Base-by-base conservation (phyloP, 2,329 filamentous ascomycete species). In the Trichophyton equinum region DNA sequence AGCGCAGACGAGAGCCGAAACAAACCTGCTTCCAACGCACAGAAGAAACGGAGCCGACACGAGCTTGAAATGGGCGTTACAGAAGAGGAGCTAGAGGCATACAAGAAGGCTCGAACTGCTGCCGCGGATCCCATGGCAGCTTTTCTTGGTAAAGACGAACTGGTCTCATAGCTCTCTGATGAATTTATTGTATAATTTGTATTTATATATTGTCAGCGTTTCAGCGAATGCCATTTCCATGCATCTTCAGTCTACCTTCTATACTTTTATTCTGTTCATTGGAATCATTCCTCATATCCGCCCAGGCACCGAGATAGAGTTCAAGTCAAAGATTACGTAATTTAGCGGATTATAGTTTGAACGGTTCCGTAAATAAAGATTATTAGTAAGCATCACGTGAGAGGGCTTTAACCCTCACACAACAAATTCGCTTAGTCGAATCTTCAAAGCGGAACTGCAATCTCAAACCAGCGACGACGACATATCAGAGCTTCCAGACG, bases 71-170 rank as follows among this genome's bases (percentile, higher is more conserved):
- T 83, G 22, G 88, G 87, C 0, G 81, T 94, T 11, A 85, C 86
- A 0, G 89, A 95, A 69, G 88, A 87, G 61, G 90, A 96, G 66
- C 82, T 96, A 76, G 91, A 96, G 62, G 85, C 87, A 62, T 96
- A 95, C 72, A 83, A 90, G 67, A 82, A 84, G 66, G 91, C 90
- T 71, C 81, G 86, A 65, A 82, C 84, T 58, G 84, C 83, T 30
- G 84, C 85, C 0, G 82, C 89, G 64, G 91, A 96, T 75, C 91
- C 91, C 0, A 96, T 96, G 91, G 88, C 89, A 1, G 85, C 84
- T 4, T 83, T 89, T 67, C 73, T 95, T 53, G 88, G 87, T 25
- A 88, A 84, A 70, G 87, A 91, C 69, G 84, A 88, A 67, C 71
- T 88, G 65, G 60, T 63, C 44, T 60, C 40, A 46, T 65, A 56